These are phyloP conservation scores for Umbellularia californica DNA, from an alignment of 164 flowering plant genomes.

Conservation along the genomic window DNA sequence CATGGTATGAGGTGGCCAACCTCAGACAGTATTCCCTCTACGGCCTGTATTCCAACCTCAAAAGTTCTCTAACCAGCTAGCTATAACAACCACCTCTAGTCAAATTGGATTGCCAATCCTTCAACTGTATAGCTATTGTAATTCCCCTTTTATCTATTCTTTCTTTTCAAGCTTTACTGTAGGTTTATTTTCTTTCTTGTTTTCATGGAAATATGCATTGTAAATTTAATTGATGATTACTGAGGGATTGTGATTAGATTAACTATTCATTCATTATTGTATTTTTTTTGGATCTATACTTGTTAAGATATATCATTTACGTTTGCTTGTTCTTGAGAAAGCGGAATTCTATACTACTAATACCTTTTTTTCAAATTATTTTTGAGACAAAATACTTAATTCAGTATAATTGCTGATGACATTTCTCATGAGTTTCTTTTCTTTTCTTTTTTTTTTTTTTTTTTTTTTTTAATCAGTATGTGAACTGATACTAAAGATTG, in stretches of 20 bases:
- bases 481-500: no score
- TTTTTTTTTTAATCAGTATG: no score
- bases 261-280: not conserved
- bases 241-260: not conserved
- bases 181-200: not conserved
- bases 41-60: constrained; percentile 65
- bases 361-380: no score
- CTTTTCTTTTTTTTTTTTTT: no score
- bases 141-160: not conserved
- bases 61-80: constrained; percentile 62
- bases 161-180: not conserved
- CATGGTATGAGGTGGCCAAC: constrained; percentile 89
- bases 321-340: not conserved
- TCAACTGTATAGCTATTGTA: not conserved
- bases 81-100: constrained; percentile 53
- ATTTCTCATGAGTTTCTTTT: no score
- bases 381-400: no score
- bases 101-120: not conserved
- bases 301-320: not conserved
- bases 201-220: not conserved
- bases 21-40: constrained; percentile 87
- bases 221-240: not conserved
- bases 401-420: no score
- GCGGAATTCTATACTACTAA: not conserved
- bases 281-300: not conserved